Percentiles rank a stretch among this genome's conserved stretches.
Evolutionary conservation across 2,329 filamentous ascomycete species (phyloP).

Genomic region (Scytalidium lignicola): DNA sequence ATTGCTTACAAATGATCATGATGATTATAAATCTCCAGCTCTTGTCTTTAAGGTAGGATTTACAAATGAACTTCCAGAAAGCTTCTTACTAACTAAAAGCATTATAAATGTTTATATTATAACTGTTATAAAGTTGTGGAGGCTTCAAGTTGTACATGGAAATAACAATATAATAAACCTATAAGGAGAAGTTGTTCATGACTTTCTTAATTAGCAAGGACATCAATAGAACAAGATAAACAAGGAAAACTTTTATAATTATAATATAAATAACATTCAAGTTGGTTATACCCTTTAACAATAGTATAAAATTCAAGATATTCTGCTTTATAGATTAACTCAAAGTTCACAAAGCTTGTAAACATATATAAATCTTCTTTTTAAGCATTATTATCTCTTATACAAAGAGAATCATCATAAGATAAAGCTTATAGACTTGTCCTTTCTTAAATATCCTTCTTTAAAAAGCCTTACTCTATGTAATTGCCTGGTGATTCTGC

Average conservation of each 20-base stretch:
- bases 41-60: not conserved
- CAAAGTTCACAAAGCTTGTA: slow-evolving; percentile 3
- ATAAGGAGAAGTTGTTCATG: not conserved
- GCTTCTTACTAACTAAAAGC: not conserved
- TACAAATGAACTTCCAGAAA: not conserved
- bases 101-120: slow-evolving; percentile 4
- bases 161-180: slow-evolving; percentile 1
- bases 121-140: slow-evolving; percentile 3
- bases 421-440: slow-evolving; percentile 6
- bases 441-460: slow-evolving; percentile 4
- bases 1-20: slow-evolving; percentile 2
- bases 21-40: not conserved
- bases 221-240: not conserved
- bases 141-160: slow-evolving; percentile 1
- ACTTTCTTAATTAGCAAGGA: slow-evolving; percentile 2
- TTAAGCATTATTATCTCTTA: slow-evolving; percentile 6
- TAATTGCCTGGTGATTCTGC: slow-evolving; percentile 3
- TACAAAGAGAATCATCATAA: slow-evolving; percentile 4
- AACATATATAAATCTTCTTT: slow-evolving; percentile 4
- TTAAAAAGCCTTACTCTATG: slow-evolving; percentile 1
- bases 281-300: slow-evolving; percentile 2
- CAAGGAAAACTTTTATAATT: slow-evolving; percentile 1
- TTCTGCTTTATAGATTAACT: not conserved
- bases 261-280: not conserved
- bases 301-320: slow-evolving; percentile 1